Percentiles rank a stretch among this genome's conserved stretches.
Evolutionary conservation across 2,329 filamentous ascomycete species (phyloP).

Genomic region (Xylaria sp.): DNA sequence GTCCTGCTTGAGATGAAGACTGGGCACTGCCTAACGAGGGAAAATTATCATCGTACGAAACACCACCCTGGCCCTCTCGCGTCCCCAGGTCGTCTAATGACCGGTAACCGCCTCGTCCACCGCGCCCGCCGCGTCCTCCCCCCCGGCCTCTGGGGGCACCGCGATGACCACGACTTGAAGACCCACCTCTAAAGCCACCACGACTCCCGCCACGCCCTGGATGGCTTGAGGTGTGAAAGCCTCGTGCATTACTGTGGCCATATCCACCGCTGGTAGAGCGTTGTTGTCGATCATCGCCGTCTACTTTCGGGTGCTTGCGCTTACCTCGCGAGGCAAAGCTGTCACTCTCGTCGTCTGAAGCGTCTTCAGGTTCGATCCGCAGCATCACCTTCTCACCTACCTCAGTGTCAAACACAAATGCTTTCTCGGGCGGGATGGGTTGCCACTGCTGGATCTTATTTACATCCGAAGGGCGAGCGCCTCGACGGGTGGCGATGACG

Average conservation of each 20-base stretch:
- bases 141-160: conserved; percentile 41
- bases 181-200: conserved; percentile 47
- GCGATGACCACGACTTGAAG: conserved; percentile 51
- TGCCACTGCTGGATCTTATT: conserved; percentile 86
- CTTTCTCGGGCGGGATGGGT: conserved; percentile 74
- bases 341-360: conserved; percentile 70
- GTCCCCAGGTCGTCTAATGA: conserved; percentile 74
- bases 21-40: conserved; percentile 44
- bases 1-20: conserved; percentile 24
- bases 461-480: conserved; percentile 81
- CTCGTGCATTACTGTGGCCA: conserved; percentile 48
- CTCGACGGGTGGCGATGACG: conserved; percentile 82
- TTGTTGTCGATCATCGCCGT: conserved; percentile 46
- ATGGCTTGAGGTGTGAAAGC: conserved; percentile 56
- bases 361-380: conserved; percentile 78
- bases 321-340: conserved; percentile 69
- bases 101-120: conserved; percentile 65
- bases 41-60: conserved; percentile 60
- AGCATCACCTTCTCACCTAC: conserved; percentile 89
- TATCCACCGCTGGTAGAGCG: conserved; percentile 48
- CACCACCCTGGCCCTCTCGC: conserved; percentile 57
- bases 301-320: conserved; percentile 61
- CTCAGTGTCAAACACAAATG: conserved; percentile 80
- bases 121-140: conserved; percentile 53
- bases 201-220: conserved; percentile 54